These are phyloP conservation scores for Cylindrotheca fusiformis DNA, from an alignment of 108 stramenopile species.

Conservation along the genomic window DNA sequence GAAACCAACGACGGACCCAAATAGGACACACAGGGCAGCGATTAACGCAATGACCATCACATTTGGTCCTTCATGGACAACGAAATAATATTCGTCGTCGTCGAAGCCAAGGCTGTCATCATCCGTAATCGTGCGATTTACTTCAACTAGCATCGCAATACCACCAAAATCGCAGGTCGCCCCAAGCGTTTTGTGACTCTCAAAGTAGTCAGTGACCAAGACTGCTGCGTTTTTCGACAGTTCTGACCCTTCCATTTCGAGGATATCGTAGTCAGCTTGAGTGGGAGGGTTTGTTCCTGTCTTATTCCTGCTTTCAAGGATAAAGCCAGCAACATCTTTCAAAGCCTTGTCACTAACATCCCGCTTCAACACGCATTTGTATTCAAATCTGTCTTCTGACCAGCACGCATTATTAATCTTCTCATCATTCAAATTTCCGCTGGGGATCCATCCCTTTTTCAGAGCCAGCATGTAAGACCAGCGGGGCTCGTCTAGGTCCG, in stretches of 20 bases:
- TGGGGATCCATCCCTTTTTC: constrained; percentile 79
- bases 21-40: constrained; percentile 35
- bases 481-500: constrained; percentile 79
- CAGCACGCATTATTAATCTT: constrained; percentile 58
- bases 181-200: constrained; percentile 44
- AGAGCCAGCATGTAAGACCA: constrained; percentile 84
- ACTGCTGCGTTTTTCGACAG: constrained; percentile 52
- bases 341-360: constrained; percentile 45
- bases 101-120: constrained; percentile 47
- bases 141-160: constrained; percentile 55
- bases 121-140: constrained; percentile 45
- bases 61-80: constrained; percentile 25
- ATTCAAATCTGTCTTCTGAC: constrained; percentile 50
- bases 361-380: constrained; percentile 55
- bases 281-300: not conserved
- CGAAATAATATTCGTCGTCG: constrained; percentile 48
- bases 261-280: constrained; percentile 26
- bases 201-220: constrained; percentile 53
- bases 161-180: constrained; percentile 90
- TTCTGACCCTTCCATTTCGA: constrained; percentile 44
- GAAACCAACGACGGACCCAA: constrained; percentile 54
- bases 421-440: constrained; percentile 59
- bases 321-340: constrained; percentile 44
- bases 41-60: constrained; percentile 25
- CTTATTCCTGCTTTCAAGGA: constrained; percentile 31